These are phyloP conservation scores for Nymphaea thermarum DNA, from an alignment of 164 flowering plant genomes.

Conservation along the genomic window DNA sequence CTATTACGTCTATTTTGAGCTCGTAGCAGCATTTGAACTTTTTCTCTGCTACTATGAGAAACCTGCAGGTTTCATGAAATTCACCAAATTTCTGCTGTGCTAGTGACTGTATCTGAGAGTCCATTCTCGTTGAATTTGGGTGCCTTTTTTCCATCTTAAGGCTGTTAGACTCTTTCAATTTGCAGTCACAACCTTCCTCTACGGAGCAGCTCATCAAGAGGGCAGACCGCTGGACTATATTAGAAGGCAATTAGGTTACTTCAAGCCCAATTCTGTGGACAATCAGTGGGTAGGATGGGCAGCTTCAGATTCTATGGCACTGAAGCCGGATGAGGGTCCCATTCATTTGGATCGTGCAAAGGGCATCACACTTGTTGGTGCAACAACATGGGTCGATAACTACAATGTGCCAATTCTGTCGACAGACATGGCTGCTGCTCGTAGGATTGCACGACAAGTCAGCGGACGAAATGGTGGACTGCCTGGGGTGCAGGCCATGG, in stretches of 20 bases:
- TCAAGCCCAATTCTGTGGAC: conserved; percentile 45
- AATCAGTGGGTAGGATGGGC: conserved; percentile 59
- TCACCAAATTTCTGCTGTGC: no score
- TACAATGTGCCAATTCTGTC: conserved; percentile 63
- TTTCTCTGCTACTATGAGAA: no score
- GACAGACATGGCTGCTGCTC: conserved; percentile 30
- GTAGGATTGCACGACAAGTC: conserved; percentile 48
- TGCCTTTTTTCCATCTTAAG: no score
- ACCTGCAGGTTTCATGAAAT: no score
- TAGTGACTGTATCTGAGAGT: no score
- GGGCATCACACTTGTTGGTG: conserved; percentile 54
- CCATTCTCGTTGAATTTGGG: no score
- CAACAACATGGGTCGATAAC: conserved; percentile 46
- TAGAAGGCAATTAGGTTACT: conserved; percentile 59
- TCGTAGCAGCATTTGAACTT: no score
- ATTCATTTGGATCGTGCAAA: conserved; percentile 22
- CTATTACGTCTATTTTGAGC: no score
- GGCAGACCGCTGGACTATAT: conserved; percentile 51
- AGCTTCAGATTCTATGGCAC: conserved; percentile 26
- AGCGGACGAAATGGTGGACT: conserved; percentile 83
- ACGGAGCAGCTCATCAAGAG: conserved; percentile 56
- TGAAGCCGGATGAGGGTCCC: conserved; percentile 56
- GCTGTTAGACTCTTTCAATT: no score
- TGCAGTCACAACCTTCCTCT: conserved; percentile 68
- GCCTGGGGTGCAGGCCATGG: conserved; percentile 60